Conservation (phyloP, 176 grass and related monocot genomes). For the Sorghum bicolor region DNA sequence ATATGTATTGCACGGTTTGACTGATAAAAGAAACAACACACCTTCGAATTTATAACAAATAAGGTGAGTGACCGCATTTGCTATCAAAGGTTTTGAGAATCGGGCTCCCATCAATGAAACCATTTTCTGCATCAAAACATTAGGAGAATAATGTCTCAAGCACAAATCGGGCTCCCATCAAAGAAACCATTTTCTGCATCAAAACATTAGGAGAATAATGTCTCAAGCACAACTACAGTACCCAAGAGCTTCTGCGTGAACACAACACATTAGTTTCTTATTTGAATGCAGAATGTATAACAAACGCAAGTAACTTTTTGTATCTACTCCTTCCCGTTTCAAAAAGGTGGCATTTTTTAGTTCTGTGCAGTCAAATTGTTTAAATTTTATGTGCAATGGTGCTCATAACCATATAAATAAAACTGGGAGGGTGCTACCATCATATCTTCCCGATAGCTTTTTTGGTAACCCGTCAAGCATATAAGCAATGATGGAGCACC, state of each 20-base stretch:
- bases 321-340: neutral
- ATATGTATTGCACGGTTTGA: neutral
- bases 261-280: neutral
- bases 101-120: slow-evolving; percentile 81
- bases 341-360: neutral
- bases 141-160: neutral
- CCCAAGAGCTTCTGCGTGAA: neutral
- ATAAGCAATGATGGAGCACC: slow-evolving; percentile 52
- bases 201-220: neutral
- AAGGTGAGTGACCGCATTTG: slow-evolving; percentile 72
- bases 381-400: neutral
- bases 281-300: neutral
- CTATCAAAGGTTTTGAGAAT: slow-evolving; percentile 77
- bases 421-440: slow-evolving; percentile 47
- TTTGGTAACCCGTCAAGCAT: slow-evolving; percentile 87
- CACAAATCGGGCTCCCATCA: slow-evolving; percentile 74
- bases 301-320: neutral
- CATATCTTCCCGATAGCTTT: slow-evolving; percentile 61
- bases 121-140: slow-evolving; percentile 71
- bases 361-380: neutral
- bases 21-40: slow-evolving; percentile 27
- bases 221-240: neutral
- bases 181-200: slow-evolving; percentile 81
- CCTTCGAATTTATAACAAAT: slow-evolving; percentile 96
- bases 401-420: neutral